Evolutionary conservation across 371 early-diverging fungal species (phyloP).

Genomic region (Rhizopus sp.): DNA sequence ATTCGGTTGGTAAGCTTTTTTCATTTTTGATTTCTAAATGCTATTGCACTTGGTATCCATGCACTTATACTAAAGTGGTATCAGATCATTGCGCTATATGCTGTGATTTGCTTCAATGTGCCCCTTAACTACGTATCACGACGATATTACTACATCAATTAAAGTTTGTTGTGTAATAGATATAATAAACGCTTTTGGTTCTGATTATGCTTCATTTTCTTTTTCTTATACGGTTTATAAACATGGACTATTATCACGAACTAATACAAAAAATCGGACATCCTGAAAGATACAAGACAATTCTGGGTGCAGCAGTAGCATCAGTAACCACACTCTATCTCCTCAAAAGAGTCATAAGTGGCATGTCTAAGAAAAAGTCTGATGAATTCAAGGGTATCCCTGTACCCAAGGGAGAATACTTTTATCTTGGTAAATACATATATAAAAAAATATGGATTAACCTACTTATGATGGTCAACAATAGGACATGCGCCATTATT

Average conservation of each 20-base stretch:
- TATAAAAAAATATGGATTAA: background rate
- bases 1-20: too few species aligned
- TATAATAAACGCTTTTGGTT: too few species aligned
- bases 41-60: too few species aligned
- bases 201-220: too few species aligned
- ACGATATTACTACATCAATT: too few species aligned
- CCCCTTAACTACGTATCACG: too few species aligned
- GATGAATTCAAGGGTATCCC: background rate
- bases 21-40: too few species aligned
- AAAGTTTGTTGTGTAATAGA: too few species aligned
- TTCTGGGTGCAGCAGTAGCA: background rate
- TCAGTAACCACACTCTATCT: background rate
- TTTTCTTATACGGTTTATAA: background rate
- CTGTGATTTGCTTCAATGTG: too few species aligned
- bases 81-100: too few species aligned
- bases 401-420: background rate
- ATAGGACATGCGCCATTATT: conserved; percentile 16
- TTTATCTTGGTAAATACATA: background rate
- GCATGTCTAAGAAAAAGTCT: background rate
- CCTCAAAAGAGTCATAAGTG: background rate
- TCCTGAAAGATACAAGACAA: background rate
- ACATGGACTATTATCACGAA: background rate
- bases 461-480: background rate
- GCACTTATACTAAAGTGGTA: too few species aligned
- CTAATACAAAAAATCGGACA: background rate